Base-by-base conservation (phyloP, 2,329 filamentous ascomycete genomes). In the Phialocephala subalpina region DNA sequence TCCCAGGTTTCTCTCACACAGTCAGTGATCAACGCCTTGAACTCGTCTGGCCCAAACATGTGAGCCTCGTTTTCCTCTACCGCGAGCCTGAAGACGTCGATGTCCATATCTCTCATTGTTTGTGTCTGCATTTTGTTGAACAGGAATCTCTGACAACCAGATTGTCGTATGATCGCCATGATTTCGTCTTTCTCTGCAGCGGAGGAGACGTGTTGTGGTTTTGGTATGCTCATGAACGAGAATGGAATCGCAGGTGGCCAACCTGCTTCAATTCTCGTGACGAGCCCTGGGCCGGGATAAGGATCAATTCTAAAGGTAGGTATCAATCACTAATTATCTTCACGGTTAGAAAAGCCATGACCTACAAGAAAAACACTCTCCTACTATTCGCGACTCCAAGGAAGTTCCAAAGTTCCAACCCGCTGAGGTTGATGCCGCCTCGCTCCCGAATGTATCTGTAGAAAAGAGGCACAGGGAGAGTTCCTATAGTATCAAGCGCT, bases 1-100 rank as follows among this genome's bases (percentile, higher is more conserved):
- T 53, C 49, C 49, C 49, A 53, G 16, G 25, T 53, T 25, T 53
- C 49, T 33, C 49, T 53, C 11, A 53, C 49, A 29, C 22, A 27
- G 12, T 53, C 25, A 53, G 18, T 33, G 14, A 27, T 12, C 25
- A 53, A 7, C 4, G 27, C 45, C 4, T 22, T 11, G 20, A 20
- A 49, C 6, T 49, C 45, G 5, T 9, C 45, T 49, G 45, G n/a
- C 7, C 6, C 45, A 25, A 20, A 22, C 20, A 33, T 33, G 29
- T 33, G 29, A 33, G 29, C 38, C 38, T 16, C 12, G 12, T n/a
- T 42, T 16, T 42, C 38, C 45, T 22, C n/a, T 7, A 49, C 3
- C 45, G 22, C 7, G 22, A 49, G 22, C 49, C 49, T 8, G 7
- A 53, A 53, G 6, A n/a, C 7, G 12, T 53, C 49, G 5, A 53